Base-by-base conservation (phyloP, 2,329 filamentous ascomycete genomes). In the Microcyclosporella mali region DNA sequence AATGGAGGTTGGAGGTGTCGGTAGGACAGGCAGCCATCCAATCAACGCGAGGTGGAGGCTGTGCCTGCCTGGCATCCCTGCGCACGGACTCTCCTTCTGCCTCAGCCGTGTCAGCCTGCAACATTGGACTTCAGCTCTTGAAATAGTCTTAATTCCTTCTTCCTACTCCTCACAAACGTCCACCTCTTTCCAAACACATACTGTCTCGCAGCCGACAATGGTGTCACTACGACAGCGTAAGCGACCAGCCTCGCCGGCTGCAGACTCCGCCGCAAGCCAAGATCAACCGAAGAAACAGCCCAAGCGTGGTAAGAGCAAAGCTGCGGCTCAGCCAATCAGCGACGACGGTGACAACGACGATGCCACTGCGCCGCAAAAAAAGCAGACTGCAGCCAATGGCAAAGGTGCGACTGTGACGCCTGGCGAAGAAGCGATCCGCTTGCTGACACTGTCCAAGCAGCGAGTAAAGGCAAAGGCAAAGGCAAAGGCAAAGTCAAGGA, bases 401-500 rank as follows among this genome's bases (percentile, higher is more conserved):
- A 45, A 45, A 14, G 18, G 16, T 2, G 33, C 18, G 11, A 6
- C 34, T 16, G 30, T 40, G 36, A 34, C 21, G 29, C 35, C 25
- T 12, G 40, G 33, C 9, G 21, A 40, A 28, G 33, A 49, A 37
- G 16, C 18, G 18, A 37, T 43, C 19, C 33, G 19, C 31, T 28
- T 18, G 27, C 35, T 27, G 37, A 47, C 10, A n/a, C 45, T 9
- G 27, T 38, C 25, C 7, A 34, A 10, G 40, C 41, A 6, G 41
- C 39, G n/a, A n/a, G n/a, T n/a, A 43, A 46, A 40, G 34, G 38
- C n/a, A 45, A 50, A 14, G 43, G 27, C 40, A 46, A 48, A 40
- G 41, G 36, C 34, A 41, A 51, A 45, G 43, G 27, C 18, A 52
- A 56, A 31, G 34, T 47, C 38, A 52, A 50, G 25, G 37, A 39